Conservation (phyloP, 352 stramenopile genomes). For the Pythium rhizo-oryzae region DNA sequence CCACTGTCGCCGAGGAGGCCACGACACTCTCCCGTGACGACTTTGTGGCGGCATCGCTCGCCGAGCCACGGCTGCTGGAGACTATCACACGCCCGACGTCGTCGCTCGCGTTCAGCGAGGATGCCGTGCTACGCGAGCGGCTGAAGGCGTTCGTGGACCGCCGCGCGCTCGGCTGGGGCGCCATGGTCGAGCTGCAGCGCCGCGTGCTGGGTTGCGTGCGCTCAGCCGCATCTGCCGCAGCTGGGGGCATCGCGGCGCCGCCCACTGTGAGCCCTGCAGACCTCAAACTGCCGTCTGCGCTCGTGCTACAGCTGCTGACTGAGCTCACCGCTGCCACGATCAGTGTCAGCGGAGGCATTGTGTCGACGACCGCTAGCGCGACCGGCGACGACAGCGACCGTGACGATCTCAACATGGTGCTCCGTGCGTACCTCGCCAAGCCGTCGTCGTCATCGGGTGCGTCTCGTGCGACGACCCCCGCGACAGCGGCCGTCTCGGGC, state of each 20-base stretch:
- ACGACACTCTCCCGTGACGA: slow-evolving; percentile 43
- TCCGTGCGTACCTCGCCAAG: slow-evolving; percentile 36
- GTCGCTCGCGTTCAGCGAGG: slow-evolving; percentile 30
- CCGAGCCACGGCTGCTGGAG: slow-evolving; percentile 44
- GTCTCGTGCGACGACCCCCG: background rate
- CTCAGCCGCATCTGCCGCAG: too few relatives aligned
- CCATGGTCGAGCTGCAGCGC: slow-evolving; percentile 32
- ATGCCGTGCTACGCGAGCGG: slow-evolving; percentile 34
- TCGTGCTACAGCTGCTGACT: slow-evolving; percentile 1
- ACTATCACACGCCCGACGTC: slow-evolving; percentile 39
- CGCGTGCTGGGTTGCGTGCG: slow-evolving; percentile 20
- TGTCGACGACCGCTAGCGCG: too few relatives aligned
- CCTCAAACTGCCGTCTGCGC: slow-evolving; percentile 8
- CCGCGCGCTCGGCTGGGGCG: slow-evolving; percentile 30
- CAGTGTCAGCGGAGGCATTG: too few relatives aligned
- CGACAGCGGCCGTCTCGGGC: too few relatives aligned
- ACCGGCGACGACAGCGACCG: slow-evolving; percentile 6
- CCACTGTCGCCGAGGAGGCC: too few relatives aligned
- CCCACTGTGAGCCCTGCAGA: background rate
- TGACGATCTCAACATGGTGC: slow-evolving; percentile 28
- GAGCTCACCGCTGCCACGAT: too few relatives aligned
- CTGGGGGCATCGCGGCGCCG: too few relatives aligned
- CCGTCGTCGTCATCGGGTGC: slow-evolving; percentile 2
- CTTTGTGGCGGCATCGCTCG: slow-evolving; percentile 40
- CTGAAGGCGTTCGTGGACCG: slow-evolving; percentile 34